Percentiles rank a stretch among this genome's conserved stretches.
phyloP scores from a whole-genome alignment of 352 stramenopile species.

The Phytophthora pisi region DNA sequence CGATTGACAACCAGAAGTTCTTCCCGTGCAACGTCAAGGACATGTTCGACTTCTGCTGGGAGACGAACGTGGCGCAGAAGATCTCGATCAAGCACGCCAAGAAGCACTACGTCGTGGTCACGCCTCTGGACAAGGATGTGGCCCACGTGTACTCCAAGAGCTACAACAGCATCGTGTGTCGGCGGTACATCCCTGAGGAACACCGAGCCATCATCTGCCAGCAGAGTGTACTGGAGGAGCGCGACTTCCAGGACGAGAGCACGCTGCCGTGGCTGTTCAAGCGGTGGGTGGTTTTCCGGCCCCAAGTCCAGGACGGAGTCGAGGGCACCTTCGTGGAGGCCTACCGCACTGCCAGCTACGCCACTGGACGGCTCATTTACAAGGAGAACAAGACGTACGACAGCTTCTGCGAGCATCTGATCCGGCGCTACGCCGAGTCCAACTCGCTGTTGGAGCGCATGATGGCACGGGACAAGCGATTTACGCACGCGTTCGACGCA shows the following conservation, averaged over 20 bases:
- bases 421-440: conserved; percentile 85
- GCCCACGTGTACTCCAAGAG: conserved; percentile 87
- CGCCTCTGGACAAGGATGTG: conserved; percentile 70
- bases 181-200: conserved; percentile 53
- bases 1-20: conserved; percentile 89
- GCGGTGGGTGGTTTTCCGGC: conserved; percentile 87
- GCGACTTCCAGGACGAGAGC: conserved; percentile 82
- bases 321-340: conserved; percentile 81
- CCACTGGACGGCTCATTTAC: conserved; percentile 84
- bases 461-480: conserved; percentile 82
- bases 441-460: conserved; percentile 83
- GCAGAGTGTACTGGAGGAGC: conserved; percentile 82
- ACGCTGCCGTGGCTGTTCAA: conserved; percentile 89
- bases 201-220: conserved; percentile 82
- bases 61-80: conserved; percentile 82
- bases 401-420: conserved; percentile 89
- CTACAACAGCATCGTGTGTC: conserved; percentile 87
- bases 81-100: conserved; percentile 80
- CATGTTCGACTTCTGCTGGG: conserved; percentile 89
- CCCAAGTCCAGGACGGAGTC: conserved; percentile 71
- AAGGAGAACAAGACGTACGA: conserved; percentile 91
- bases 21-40: conserved; percentile 79
- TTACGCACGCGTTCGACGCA: conserved; percentile 58
- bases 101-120: conserved; percentile 85
- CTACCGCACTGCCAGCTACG: conserved; percentile 85